Conservation (phyloP, 768 basidiomycete genomes). For the Pleurotus eryngii region DNA sequence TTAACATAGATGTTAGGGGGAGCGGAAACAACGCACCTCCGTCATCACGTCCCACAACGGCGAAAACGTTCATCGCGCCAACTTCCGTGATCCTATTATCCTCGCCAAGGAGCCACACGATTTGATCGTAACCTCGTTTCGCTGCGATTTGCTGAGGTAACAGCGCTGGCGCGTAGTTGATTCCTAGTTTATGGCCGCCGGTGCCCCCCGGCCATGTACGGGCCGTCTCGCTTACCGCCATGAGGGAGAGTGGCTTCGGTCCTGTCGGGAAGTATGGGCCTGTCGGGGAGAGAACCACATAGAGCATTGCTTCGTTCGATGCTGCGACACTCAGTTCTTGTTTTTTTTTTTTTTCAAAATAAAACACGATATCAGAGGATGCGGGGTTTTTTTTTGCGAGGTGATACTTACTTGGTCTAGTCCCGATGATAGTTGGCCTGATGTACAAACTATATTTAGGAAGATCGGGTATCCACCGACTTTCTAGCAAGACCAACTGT, state of each 20-base stretch:
- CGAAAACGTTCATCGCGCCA: constrained; percentile 81
- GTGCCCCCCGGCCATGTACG: constrained; percentile 62
- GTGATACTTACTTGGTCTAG: constrained; percentile 32
- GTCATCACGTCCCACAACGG: constrained; percentile 56
- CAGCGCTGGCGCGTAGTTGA: constrained; percentile 63
- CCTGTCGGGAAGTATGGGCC: constrained; percentile 76
- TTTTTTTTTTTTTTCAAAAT: too few species aligned
- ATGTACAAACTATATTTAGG: constrained; percentile 84
- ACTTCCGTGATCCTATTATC: constrained; percentile 52
- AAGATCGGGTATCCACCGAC: constrained; percentile 79
- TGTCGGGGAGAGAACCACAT: constrained; percentile 66
- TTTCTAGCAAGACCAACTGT: constrained; percentile 65
- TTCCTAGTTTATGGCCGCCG: constrained; percentile 74
- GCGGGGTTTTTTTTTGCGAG: too few species aligned
- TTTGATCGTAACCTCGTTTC: constrained; percentile 69
- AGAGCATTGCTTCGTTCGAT: constrained; percentile 72
- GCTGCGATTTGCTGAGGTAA: constrained; percentile 64
- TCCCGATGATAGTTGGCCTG: constrained; percentile 72
- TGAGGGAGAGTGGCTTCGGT: constrained; percentile 50
- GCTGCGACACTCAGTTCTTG: constrained; percentile 59
- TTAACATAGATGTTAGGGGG: neutral
- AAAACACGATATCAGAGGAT: too few species aligned
- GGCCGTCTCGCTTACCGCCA: constrained; percentile 37
- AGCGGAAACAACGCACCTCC: constrained; percentile 38
- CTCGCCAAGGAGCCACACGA: constrained; percentile 73